A percentile compares a stretch with the other conserved stretches of the same genome.
Evolutionary conservation across 768 basidiomycete genomes (phyloP).

Genomic region (Suillus paluster): DNA sequence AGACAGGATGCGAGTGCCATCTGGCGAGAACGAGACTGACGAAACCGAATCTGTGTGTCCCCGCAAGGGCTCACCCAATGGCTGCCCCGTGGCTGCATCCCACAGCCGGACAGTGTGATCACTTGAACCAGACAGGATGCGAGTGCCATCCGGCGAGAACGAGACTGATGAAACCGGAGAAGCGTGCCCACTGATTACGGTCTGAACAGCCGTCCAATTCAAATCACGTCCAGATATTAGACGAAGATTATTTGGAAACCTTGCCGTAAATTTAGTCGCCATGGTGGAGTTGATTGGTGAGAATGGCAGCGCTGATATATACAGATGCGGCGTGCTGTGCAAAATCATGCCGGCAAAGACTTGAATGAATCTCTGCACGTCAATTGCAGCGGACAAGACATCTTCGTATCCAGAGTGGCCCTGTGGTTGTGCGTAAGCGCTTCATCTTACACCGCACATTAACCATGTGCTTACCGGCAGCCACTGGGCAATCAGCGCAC

Average conservation of each 20-base stretch:
- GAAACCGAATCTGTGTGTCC: conserved; percentile 11
- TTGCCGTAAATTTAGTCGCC: conserved; percentile 7
- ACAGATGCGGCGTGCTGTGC: conserved; percentile 27
- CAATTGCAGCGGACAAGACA: conserved; percentile 3
- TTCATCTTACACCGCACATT: background rate
- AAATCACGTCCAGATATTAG: background rate
- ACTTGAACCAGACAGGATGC: conserved; percentile 21
- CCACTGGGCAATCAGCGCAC: background rate
- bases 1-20: conserved; percentile 13
- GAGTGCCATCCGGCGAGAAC: conserved; percentile 16
- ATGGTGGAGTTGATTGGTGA: conserved; percentile 31
- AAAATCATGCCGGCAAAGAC: conserved; percentile 16
- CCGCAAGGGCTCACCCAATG: conserved; percentile 2
- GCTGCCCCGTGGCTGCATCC: conserved; percentile 18
- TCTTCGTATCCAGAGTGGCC: conserved; percentile 5
- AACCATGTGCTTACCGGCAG: background rate
- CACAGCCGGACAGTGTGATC: conserved; percentile 24
- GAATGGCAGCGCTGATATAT: conserved; percentile 30
- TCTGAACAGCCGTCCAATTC: conserved; percentile 9
- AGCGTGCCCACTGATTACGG: conserved; percentile 8
- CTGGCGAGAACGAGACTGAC: conserved; percentile 17
- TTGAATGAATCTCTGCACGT: conserved; percentile 17
- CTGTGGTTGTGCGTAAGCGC: background rate
- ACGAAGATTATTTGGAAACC: conserved; percentile 1
- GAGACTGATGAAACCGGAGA: background rate